Base-by-base conservation (phyloP, 2,329 filamentous ascomycete species). In the Iodosphaeria phyllophila region DNA sequence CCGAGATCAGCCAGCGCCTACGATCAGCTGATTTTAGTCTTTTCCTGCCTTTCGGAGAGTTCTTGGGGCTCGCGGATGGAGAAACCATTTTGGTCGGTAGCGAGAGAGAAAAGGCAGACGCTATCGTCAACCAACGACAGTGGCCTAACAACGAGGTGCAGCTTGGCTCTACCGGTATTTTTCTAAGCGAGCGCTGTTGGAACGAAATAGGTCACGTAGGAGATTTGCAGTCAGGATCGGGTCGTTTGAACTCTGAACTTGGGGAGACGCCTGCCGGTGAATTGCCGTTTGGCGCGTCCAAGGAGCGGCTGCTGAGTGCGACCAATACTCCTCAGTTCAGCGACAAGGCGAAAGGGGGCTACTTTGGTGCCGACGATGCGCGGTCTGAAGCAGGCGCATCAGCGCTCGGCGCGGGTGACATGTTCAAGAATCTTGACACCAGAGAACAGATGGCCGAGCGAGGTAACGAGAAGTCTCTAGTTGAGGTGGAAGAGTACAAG, bases 401-500 rank as follows among this genome's bases (percentile, higher is more conserved):
- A n/a, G 83, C 80, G 5, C 76, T 92, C 44, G 78, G 84, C 23
- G 78, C 68, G 26, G 84, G 89, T 6, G 89, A 98, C 46, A 92
- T 98, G 86, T 98, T 98, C 61, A 80, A 83, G 42, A 92, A 93
- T 40, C 61, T 95, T 6, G 86, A 95, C 37, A 93, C 86, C 5
- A 70, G 82, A 33, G 78, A 91, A 45, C 79, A 92, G 44, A 82
- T 98, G 68, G 80, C 86, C 1, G 86, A 95, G 51, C 86, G 92
- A 36, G 80, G 80, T 32, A 92, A 92, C 35, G 80, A 92, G 36
- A 82, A 86, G 50, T 72, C 79, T 10, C 67, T 93, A 52, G 71
- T 79, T 30, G 86, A 93, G 48, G 79, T 98, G 3, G 89, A 98
- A 34, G 79, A 84, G 40, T 68, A 74, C 33, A 67, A 67, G 22